Conservation (phyloP, 2,329 filamentous ascomycete species). For the Endoconidiophora polonica region DNA sequence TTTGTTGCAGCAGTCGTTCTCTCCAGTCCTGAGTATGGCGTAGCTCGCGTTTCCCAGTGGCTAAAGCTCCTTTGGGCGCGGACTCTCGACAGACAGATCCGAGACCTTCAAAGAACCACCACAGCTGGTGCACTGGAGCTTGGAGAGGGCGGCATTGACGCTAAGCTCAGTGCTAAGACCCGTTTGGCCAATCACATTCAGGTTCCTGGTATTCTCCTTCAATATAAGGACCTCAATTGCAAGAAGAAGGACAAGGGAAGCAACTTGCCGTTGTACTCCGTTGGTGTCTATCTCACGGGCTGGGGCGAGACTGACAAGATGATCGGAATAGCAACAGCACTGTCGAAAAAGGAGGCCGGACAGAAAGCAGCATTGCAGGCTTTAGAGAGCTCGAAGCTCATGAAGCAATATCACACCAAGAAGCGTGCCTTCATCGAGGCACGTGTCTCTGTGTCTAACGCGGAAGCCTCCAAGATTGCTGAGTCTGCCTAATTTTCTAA, state of each 20-base stretch:
- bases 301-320: conserved; percentile 48
- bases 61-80: conserved; percentile 58
- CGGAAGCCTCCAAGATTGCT: neutral
- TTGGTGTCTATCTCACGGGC: conserved; percentile 49
- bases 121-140: conserved; percentile 21
- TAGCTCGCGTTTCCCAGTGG: conserved; percentile 48
- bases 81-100: conserved; percentile 40
- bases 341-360: conserved; percentile 54
- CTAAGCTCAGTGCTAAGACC: conserved; percentile 29
- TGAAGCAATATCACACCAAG: conserved; percentile 31
- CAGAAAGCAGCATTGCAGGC: conserved; percentile 47
- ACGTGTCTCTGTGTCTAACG: conserved; percentile 6
- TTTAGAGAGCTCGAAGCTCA: conserved; percentile 48
- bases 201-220: conserved; percentile 39
- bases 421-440: conserved; percentile 28
- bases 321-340: conserved; percentile 45
- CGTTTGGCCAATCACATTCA: conserved; percentile 34
- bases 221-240: conserved; percentile 39
- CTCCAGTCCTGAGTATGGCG: conserved; percentile 46
- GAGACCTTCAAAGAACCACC: conserved; percentile 13
- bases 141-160: conserved; percentile 12
- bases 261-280: conserved; percentile 40
- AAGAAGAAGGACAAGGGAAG: conserved; percentile 36
- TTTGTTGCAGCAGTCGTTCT: conserved; percentile 69
- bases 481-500: neutral